These are phyloP conservation scores for Aspergillus sojae DNA, from an alignment of 2,329 filamentous ascomycete genomes.

Conservation along the genomic window DNA sequence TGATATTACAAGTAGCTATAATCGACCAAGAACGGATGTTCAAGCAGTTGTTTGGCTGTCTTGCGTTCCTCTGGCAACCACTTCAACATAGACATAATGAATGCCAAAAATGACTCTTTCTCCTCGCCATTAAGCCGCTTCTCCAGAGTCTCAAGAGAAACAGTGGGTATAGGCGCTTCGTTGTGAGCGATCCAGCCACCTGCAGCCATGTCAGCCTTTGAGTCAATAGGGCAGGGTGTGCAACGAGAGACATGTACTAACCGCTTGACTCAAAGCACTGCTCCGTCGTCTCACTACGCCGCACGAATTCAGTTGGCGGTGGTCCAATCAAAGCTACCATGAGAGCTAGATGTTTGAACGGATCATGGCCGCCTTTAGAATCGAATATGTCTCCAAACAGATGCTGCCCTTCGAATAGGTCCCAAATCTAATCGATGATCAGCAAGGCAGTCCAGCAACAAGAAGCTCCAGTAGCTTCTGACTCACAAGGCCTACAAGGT, in stretches of 20 bases:
- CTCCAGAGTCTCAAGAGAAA: constrained; percentile 25
- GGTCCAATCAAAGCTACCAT: constrained; percentile 32
- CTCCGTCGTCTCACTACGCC: constrained; percentile 30
- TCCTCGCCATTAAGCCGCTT: constrained; percentile 27
- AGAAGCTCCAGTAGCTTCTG: not conserved
- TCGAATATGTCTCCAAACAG: constrained; percentile 43
- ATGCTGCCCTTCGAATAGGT: constrained; percentile 50
- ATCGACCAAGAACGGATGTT: constrained; percentile 2
- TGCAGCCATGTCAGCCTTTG: not conserved
- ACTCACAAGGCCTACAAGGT: constrained; percentile 51
- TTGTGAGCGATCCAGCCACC: constrained; percentile 27
- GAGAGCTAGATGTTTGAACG: constrained; percentile 29
- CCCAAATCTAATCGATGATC: constrained; percentile 46
- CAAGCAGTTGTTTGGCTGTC: constrained; percentile 41
- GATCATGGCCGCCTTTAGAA: constrained; percentile 23
- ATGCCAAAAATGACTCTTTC: constrained; percentile 38
- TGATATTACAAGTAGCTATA: no score
- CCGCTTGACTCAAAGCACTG: constrained; percentile 31
- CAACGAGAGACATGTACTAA: not conserved
- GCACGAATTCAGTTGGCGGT: constrained; percentile 28
- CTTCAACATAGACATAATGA: constrained; percentile 41
- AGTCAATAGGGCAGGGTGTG: no score
- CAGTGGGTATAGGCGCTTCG: constrained; percentile 22
- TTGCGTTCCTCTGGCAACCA: constrained; percentile 44
- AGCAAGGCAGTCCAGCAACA: not conserved